phyloP scores from a whole-genome alignment of 2,329 filamentous ascomycete species.

The Diaporthe vexans region DNA sequence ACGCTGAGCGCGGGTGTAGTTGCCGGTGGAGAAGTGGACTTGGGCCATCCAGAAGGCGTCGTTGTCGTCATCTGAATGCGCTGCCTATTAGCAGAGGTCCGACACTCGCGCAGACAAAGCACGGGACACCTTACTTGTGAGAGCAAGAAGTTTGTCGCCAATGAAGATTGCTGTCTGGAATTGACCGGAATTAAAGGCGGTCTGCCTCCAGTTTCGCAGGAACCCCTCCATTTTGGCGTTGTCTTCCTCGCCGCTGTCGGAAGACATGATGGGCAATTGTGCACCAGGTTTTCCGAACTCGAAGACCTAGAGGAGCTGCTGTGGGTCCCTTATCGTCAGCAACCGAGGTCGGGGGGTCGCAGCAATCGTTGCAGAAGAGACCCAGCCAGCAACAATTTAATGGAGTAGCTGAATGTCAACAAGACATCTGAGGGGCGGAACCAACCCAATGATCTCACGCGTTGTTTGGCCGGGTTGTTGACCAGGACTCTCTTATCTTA shows the following conservation, averaged over 20 bases:
- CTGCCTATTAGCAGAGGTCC: conserved; percentile 39
- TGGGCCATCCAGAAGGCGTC: conserved; percentile 99
- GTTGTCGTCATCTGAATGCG: conserved; percentile 81
- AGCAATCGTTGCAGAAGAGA: conserved; percentile 10
- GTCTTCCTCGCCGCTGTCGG: conserved; percentile 40
- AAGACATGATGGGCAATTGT: conserved; percentile 40
- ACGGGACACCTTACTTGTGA: conserved; percentile 77
- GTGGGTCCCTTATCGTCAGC: conserved; percentile 13
- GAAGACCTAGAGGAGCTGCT: conserved; percentile 14
- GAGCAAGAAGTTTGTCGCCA: conserved; percentile 93
- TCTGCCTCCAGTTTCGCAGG: conserved; percentile 93
- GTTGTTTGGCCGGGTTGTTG: conserved; percentile 11
- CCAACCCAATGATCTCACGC: conserved; percentile 3
- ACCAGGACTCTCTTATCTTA: conserved; percentile 16
- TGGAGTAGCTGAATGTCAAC: conserved; percentile 13
- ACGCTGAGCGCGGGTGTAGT: conserved; percentile 91
- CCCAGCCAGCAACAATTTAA: background rate
- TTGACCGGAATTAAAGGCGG: conserved; percentile 95
- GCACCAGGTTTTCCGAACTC: background rate
- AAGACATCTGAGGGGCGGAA: background rate
- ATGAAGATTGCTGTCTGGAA: conserved; percentile 98
- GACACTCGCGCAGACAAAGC: background rate
- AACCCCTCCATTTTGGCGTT: conserved; percentile 83
- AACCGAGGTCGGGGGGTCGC: conserved; percentile 14
- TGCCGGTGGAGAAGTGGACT: conserved; percentile 94